Evolutionary conservation across 2,329 filamentous ascomycete species (phyloP), one percentile per base, ranked within the genome.

Genomic region (Talaromyces sp.): DNA sequence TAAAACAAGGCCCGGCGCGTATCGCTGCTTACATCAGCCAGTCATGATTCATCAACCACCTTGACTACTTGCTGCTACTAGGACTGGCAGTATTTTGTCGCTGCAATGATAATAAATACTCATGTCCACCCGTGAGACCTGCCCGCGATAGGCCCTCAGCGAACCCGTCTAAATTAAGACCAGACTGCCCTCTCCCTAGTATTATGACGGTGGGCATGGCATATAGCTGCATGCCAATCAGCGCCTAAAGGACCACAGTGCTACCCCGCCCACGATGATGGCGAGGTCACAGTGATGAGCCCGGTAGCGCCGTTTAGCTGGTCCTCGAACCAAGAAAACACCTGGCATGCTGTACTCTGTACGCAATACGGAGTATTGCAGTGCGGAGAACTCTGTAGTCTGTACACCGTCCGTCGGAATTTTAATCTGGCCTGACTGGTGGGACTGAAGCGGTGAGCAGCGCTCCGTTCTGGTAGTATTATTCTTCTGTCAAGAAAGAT

Each of bases 1-100:
- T 62, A 62, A 56, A 56, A 59, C 61, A 62, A 59, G 61, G 61
- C 56, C 61, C 61, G 61, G 61, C 61, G 61, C 61, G 56, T 62
- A 59, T 57, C 56, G 55, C 56, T 47, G 55, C 34, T 56, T 40
- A n/a, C 50, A 12, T 51, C 56, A 28, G 30, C 53, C 28, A 3
- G 2, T 47, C n/a, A 31, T 14, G 5, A 23, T 23, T 23, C 23
- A 23, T 23, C 23, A 23, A 23, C 23, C 23, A 23, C 23, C 23
- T 23, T 23, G 23, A 23, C 23, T 23, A 23, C 23, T 23, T 23
- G 23, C 23, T 23, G 23, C 23, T 23, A 23, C 23, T 23, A 23
- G 23, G 23, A 23, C 23, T 23, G 8, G 31, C 27, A 34, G 33
- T 9, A 30, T 31, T 16, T 56, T 42, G 52, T 7, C 12, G 52